Evolutionary conservation across 1,284 basidiomycete species (phyloP).

Genomic region (Somion occarium): DNA sequence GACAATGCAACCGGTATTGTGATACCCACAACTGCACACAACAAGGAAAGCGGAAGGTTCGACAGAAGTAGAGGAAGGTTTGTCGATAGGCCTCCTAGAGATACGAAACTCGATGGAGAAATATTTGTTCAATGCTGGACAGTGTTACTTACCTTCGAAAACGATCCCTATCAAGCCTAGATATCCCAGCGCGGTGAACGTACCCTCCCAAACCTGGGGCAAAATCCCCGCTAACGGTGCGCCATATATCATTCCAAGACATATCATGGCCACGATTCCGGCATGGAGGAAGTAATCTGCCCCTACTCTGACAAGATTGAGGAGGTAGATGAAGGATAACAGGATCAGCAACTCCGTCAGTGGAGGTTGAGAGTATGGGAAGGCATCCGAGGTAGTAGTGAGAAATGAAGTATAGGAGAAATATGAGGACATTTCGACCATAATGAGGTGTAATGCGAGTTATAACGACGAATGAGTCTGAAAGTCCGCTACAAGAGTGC

Average conservation of each 20-base stretch:
- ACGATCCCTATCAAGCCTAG: constrained; percentile 49
- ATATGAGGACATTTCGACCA: background rate
- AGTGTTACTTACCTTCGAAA: constrained; percentile 36
- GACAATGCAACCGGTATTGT: constrained; percentile 42
- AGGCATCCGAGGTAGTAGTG: background rate
- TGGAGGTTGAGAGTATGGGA: constrained; percentile 20
- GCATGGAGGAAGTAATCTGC: constrained; percentile 21
- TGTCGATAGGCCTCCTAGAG: constrained; percentile 39
- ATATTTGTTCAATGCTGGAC: background rate
- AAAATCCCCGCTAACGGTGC: constrained; percentile 40
- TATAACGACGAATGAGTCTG: too few species aligned
- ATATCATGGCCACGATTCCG: constrained; percentile 37
- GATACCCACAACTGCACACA: constrained; percentile 42
- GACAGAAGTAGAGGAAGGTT: constrained; percentile 32
- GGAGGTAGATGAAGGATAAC: constrained; percentile 22
- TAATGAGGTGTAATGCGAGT: background rate
- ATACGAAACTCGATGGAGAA: background rate
- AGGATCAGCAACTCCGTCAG: constrained; percentile 18
- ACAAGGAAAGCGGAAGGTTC: constrained; percentile 36
- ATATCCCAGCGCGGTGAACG: constrained; percentile 43
- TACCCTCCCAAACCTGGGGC: constrained; percentile 32
- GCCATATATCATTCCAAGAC: constrained; percentile 43
- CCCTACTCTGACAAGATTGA: constrained; percentile 18
- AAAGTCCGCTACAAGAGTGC: too few species aligned
- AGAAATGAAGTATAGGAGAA: background rate